These are phyloP conservation scores for Brassica juncea DNA, from an alignment of 345 rosid genomes.

Conservation along the genomic window DNA sequence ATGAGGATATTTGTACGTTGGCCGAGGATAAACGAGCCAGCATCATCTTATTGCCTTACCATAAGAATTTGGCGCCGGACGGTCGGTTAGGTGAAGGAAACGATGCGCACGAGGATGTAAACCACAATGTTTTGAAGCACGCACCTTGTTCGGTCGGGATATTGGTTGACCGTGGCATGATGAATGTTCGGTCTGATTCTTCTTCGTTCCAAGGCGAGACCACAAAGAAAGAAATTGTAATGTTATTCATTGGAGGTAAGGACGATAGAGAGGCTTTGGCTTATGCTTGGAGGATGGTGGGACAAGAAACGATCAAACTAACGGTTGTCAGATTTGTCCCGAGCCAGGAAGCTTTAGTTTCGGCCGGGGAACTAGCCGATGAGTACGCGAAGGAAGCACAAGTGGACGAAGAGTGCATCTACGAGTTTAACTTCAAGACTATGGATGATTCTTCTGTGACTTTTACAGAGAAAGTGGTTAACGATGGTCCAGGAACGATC, in stretches of 20 bases:
- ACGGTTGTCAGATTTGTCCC: constrained; percentile 54
- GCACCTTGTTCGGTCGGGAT: constrained; percentile 66
- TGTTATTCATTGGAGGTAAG: constrained; percentile 59
- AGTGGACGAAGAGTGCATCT: constrained; percentile 46
- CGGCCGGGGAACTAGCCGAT: background rate
- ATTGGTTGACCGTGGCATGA: constrained; percentile 56
- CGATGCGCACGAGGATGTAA: constrained; percentile 42
- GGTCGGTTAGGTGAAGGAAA: constrained; percentile 47
- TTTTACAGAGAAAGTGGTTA: constrained; percentile 48
- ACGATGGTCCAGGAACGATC: constrained; percentile 46
- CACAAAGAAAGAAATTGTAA: constrained; percentile 17
- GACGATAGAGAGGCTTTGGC: constrained; percentile 76
- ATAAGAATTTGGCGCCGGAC: constrained; percentile 33
- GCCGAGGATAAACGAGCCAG: constrained; percentile 61
- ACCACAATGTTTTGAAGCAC: constrained; percentile 46
- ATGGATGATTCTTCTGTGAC: constrained; percentile 31
- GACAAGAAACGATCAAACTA: constrained; percentile 35
- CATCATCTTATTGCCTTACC: constrained; percentile 61
- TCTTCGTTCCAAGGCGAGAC: constrained; percentile 10
- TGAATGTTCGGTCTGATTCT: constrained; percentile 21
- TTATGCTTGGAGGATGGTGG: constrained; percentile 61
- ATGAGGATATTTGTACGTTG: constrained; percentile 57
- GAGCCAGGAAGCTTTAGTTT: constrained; percentile 9
- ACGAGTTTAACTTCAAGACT: constrained; percentile 51
- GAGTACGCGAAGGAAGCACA: constrained; percentile 33